Percentiles rank a stretch among this genome's conserved stretches.
Conservation (phyloP, 495 filamentous ascomycete genomes). For the Penicillium alfredii region DNA sequence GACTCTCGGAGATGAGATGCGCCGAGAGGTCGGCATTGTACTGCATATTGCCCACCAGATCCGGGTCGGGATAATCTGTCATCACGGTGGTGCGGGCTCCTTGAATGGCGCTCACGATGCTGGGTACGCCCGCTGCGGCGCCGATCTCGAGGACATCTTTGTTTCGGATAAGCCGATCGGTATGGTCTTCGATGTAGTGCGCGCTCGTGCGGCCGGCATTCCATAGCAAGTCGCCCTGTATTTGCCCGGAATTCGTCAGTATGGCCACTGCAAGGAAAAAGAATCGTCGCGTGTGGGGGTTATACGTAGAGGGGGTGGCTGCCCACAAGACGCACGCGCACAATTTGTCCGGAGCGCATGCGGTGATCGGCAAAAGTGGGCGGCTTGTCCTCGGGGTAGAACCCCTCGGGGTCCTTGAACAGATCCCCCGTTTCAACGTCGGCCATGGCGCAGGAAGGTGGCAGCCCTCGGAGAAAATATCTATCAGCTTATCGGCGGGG, state of each 20-base stretch:
- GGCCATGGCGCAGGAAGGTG: constrained; percentile 27
- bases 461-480: constrained; percentile 17
- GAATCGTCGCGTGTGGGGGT: constrained; percentile 1
- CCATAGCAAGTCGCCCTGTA: constrained; percentile 82
- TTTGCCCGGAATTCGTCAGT: too few species aligned
- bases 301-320: constrained; percentile 82
- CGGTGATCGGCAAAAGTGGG: constrained; percentile 64
- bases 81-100: constrained; percentile 69
- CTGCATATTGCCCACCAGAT: constrained; percentile 68
- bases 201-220: constrained; percentile 73
- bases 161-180: constrained; percentile 45
- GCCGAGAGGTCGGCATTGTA: constrained; percentile 57
- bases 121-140: constrained; percentile 80
- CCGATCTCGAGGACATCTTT: constrained; percentile 82
- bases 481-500: constrained; percentile 3
- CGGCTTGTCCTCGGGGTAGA: constrained; percentile 63
- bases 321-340: constrained; percentile 78
- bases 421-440: constrained; percentile 46
- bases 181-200: constrained; percentile 65
- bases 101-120: constrained; percentile 64
- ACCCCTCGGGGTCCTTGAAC: constrained; percentile 75
- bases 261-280: too few species aligned
- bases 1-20: constrained; percentile 17
- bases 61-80: constrained; percentile 83
- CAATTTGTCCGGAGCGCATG: constrained; percentile 56